Base-by-base conservation (phyloP, 768 basidiomycete genomes). In the Chalciporus piperatus region DNA sequence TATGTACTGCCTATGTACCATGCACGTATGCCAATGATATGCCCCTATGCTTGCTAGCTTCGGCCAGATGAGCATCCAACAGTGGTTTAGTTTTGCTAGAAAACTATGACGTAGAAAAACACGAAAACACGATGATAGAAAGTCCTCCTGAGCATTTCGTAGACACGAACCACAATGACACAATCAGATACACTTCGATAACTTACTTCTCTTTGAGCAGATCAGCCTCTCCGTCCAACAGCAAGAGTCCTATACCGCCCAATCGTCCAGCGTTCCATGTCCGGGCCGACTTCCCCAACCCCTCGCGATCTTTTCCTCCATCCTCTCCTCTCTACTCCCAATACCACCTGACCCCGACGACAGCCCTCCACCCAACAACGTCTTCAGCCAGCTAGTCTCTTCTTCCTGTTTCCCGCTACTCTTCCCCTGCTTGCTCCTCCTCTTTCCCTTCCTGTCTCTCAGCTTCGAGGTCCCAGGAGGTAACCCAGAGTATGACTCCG, bases 401-500 rank as follows among this genome's bases (percentile, higher is more conserved):
- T 50, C 52, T 35, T 62, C 66, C 22, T 68, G 63, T 35, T 62
- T 52, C 9, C 59, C 57, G 40, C 65, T 72, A 17, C 61, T 61
- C 58, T 73, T 68, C 43, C 63, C 55, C 47, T 70, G 68, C 56
- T 70, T 71, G 48, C 43, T 67, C 33, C 69, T 73, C 52, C 64
- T 72, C 52, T 58, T 63, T 22, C 45, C 48, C 48, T 60, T 59
- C 50, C 65, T 68, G 30, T 56, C 58, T 57, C 70, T 70, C 44
- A 73, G 64, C 55, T 69, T 71, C 48, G 72, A 68, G 32, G 54
- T 66, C 14, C 61, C 68, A 46, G 59, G 64, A 52, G 60, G 65
- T 50, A 69, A 68, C 9, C 68, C 63, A 47, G 78, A 72, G 55
- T 85, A 84, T 32, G 82, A 79, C 67, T 89, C 87, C 0, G 87